These are phyloP conservation scores for Heliocybe sulcata DNA, from an alignment of 1,284 basidiomycete genomes.

Conservation along the genomic window DNA sequence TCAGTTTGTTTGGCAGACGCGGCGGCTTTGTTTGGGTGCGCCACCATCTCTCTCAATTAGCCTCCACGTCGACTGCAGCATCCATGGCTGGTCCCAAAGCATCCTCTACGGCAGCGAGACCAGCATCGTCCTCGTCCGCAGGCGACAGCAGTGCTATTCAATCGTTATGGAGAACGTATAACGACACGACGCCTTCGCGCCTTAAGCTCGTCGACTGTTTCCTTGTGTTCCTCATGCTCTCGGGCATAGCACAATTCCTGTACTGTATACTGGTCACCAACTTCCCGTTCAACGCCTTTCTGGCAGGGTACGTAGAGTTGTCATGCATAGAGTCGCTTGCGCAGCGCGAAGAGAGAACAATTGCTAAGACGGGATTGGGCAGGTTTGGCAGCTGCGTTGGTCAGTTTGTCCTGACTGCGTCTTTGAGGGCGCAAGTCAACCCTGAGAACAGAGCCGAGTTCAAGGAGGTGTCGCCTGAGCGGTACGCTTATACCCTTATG, in stretches of 20 bases:
- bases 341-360: not conserved
- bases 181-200: constrained; percentile 68
- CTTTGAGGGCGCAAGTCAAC: constrained; percentile 88
- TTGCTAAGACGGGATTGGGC: constrained; percentile 1
- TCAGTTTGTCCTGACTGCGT: constrained; percentile 94
- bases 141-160: constrained; percentile 36
- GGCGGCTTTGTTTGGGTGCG: constrained; percentile 1
- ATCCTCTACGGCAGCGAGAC: constrained; percentile 12
- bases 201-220: constrained; percentile 94
- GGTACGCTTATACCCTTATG: constrained; percentile 44
- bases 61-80: not conserved
- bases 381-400: constrained; percentile 93
- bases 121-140: constrained; percentile 16
- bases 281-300: constrained; percentile 96
- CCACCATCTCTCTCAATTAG: not conserved
- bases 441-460: constrained; percentile 77
- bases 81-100: constrained; percentile 23
- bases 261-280: constrained; percentile 91
- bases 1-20: not conserved
- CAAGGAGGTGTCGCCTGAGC: constrained; percentile 89
- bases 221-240: constrained; percentile 87
- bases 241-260: constrained; percentile 85
- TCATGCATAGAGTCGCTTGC: not conserved
- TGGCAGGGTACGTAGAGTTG: constrained; percentile 71
- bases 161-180: constrained; percentile 75